Evolutionary conservation across 1,139 yeast species (phyloP).

Genomic region (Geotrichum siamense): DNA sequence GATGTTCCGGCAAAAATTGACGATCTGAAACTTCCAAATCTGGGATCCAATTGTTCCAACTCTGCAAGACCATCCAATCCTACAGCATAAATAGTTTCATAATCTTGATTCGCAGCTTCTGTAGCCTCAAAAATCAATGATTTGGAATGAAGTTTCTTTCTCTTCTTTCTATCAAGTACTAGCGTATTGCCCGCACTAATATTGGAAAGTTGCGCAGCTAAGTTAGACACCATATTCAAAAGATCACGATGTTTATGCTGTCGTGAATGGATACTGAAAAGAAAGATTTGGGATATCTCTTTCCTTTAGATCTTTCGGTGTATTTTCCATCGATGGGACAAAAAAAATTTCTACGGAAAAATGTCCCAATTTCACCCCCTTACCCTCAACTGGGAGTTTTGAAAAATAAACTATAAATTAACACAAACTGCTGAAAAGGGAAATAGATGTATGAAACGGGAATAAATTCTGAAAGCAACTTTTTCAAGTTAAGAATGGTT

Average conservation of each 20-base stretch:
- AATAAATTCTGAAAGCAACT: too few species aligned
- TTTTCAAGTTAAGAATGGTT: too few species aligned
- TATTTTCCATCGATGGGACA: background rate
- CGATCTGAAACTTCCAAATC: slow-evolving; percentile 60
- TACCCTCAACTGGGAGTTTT: slow-evolving; percentile 7
- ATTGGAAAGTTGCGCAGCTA: slow-evolving; percentile 75
- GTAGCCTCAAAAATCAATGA: slow-evolving; percentile 82
- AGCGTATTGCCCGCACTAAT: slow-evolving; percentile 63
- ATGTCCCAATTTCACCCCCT: slow-evolving; percentile 14
- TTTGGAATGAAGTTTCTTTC: slow-evolving; percentile 81
- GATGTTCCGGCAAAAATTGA: slow-evolving; percentile 80
- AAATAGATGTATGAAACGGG: too few species aligned
- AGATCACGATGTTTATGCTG: background rate
- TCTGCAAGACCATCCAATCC: slow-evolving; percentile 74
- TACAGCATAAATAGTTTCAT: slow-evolving; percentile 65
- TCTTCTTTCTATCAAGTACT: slow-evolving; percentile 76
- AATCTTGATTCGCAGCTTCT: slow-evolving; percentile 89
- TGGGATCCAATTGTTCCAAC: slow-evolving; percentile 60
- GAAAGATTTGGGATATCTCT: too few species aligned
- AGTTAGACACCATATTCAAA: slow-evolving; percentile 38
- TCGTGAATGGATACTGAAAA: too few species aligned
- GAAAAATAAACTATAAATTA: too few species aligned
- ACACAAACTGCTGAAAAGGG: too few species aligned
- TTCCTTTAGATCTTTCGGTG: background rate
- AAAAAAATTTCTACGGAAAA: background rate